Base-by-base conservation (phyloP, 805 yeast genomes). In the Yarrowia osloensis region DNA sequence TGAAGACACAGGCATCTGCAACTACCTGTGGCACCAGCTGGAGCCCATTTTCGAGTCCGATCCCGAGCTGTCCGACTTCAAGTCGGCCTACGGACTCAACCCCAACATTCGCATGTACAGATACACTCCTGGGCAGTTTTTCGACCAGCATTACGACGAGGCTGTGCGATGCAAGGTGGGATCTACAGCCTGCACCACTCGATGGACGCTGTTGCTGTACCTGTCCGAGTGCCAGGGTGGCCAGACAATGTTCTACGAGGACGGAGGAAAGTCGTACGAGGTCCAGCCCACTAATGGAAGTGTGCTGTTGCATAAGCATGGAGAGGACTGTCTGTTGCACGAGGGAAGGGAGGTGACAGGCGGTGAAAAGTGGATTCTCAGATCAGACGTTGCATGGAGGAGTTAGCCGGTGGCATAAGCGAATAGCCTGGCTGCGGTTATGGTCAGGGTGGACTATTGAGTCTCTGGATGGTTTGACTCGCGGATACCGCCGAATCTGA, bases 271-370 rank as follows among this genome's bases (percentile, higher is more conserved):
- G 22, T 76, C 77, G 0, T 70, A 78, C 29, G 76, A 76, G 17
- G 78, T 85, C 2, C 82, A 80, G 67, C 88, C 89, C 0, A 71
- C 73, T 19, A 79, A 77, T 67, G 90, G 89, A 0, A 78, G 82
- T 82, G 88, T 87, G 0, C 76, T 86, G 47, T 74, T 86, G 55
- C 90, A 86, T 71, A 85, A 85, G 70, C 90, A 86, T 73, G 89
- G 90, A 0, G 86, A 84, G 68, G 88, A 86, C 69, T 86, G 90
- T 73, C 72, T 86, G 68, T 73, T 80, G 57, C 90, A 86, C 70
- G 89, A 86, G 69, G 89, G 84, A 2, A 82, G 82, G 68, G 68
- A 78, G 57, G 88, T 86, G 0, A 73, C 70, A 8, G 73, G 70
- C 1, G 90, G 89, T 0, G 83, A 76, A 31, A 86, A 86, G 73